phyloP scores from a whole-genome alignment of 1,284 basidiomycete genomes.

The Sporisorium graminicola region DNA sequence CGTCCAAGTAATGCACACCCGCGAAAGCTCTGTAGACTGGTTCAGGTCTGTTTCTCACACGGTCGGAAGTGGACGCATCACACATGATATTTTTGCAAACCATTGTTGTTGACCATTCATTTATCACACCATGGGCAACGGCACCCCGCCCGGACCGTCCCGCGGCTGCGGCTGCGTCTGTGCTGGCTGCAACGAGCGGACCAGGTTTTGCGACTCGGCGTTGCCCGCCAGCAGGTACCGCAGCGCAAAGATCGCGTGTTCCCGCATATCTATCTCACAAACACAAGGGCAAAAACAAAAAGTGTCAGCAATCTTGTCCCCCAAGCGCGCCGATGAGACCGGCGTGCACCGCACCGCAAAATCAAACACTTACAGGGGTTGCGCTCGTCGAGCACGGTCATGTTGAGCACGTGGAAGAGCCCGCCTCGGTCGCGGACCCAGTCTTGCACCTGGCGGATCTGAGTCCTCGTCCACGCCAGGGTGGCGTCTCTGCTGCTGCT shows the following conservation, averaged over 20 bases:
- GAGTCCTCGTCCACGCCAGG: constrained; percentile 5
- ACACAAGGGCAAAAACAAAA: not conserved
- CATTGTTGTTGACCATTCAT: too few relatives aligned
- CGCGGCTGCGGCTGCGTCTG: constrained; percentile 11
- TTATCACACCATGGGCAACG: constrained; percentile 27
- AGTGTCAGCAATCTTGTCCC: constrained; percentile 1
- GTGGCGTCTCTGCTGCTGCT: not conserved
- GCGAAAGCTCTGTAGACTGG: too few relatives aligned
- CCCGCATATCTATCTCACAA: constrained; percentile 59
- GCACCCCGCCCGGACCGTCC: constrained; percentile 9
- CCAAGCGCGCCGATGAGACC: not conserved
- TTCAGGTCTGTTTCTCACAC: too few relatives aligned
- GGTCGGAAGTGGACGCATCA: not conserved
- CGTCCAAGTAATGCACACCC: constrained; percentile 20
- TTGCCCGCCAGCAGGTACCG: constrained; percentile 61
- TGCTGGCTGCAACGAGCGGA: constrained; percentile 48
- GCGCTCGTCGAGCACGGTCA: constrained; percentile 63
- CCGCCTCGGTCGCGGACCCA: constrained; percentile 56
- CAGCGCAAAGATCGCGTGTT: constrained; percentile 66
- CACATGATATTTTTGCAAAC: too few relatives aligned
- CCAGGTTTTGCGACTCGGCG: constrained; percentile 51
- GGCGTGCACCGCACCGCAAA: too few relatives aligned
- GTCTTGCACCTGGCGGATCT: constrained; percentile 58
- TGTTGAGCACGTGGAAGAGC: constrained; percentile 60
- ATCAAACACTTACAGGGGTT: constrained; percentile 57